A percentile compares a stretch with the other conserved stretches of the same genome.
Conservation (phyloP, 1,284 basidiomycete genomes). For the Amylostereum areolatum region DNA sequence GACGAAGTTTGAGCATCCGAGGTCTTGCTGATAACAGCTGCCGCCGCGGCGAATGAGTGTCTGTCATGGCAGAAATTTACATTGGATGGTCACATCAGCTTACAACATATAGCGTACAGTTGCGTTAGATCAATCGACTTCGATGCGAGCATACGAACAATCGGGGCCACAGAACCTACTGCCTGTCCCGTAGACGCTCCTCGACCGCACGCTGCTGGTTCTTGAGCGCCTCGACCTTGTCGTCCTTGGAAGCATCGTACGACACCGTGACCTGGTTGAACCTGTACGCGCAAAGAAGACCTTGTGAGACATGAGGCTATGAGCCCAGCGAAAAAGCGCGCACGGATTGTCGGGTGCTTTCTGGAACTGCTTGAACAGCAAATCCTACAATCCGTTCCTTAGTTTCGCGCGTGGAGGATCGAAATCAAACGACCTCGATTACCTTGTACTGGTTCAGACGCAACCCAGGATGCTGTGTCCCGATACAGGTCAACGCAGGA, state of each 20-base stretch:
- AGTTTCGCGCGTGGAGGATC: neutral
- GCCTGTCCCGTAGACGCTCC: slow-evolving; percentile 36
- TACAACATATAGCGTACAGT: too few species aligned
- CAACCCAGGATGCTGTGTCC: slow-evolving; percentile 67
- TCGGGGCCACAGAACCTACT: too few species aligned
- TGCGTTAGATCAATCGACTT: too few species aligned
- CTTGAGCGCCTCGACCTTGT: slow-evolving; percentile 68
- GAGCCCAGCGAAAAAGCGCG: slow-evolving; percentile 19
- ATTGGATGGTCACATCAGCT: too few species aligned
- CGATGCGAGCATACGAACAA: too few species aligned
- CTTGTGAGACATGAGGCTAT: slow-evolving; percentile 1
- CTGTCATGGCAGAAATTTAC: too few species aligned
- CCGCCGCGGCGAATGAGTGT: too few species aligned
- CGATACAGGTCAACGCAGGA: slow-evolving; percentile 10
- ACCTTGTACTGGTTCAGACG: slow-evolving; percentile 83
- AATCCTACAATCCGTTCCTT: slow-evolving; percentile 38
- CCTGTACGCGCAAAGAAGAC: slow-evolving; percentile 31
- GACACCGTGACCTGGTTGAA: slow-evolving; percentile 77
- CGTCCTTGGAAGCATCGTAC: slow-evolving; percentile 82
- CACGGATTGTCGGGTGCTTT: slow-evolving; percentile 88
- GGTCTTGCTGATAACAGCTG: too few species aligned
- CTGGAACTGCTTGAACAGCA: slow-evolving; percentile 80
- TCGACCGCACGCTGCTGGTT: slow-evolving; percentile 46
- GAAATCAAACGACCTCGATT: neutral
- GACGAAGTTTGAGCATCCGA: too few species aligned